Conservation (phyloP, 495 filamentous ascomycete species). For the Penicillium paradoxum region DNA sequence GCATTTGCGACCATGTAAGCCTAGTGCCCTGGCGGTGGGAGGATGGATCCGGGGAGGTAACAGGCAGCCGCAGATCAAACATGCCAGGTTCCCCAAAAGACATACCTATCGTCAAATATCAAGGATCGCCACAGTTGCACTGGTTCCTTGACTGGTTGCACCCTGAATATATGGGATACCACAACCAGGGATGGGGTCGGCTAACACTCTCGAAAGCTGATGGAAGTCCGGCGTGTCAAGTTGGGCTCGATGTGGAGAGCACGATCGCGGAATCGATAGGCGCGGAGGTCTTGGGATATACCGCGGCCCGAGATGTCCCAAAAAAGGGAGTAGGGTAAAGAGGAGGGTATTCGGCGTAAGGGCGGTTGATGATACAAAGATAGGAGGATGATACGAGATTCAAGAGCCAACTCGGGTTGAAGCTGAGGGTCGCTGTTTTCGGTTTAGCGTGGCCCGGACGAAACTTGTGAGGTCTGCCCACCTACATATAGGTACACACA, state of each 20-base stretch:
- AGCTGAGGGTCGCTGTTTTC: slow-evolving; percentile 42
- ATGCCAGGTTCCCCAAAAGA: slow-evolving; percentile 19
- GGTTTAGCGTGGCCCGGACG: slow-evolving; percentile 33
- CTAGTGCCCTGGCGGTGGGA: slow-evolving; percentile 2
- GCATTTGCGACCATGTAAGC: slow-evolving; percentile 29
- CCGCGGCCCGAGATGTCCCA: slow-evolving; percentile 29
- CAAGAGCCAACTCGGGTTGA: slow-evolving; percentile 33
- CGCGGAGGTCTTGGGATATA: slow-evolving; percentile 13
- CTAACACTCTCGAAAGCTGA: slow-evolving; percentile 20
- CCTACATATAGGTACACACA: background rate
- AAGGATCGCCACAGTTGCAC: slow-evolving; percentile 47
- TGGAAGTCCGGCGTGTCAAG: slow-evolving; percentile 14
- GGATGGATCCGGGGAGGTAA: slow-evolving; percentile 9
- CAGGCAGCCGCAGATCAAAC: slow-evolving; percentile 19
- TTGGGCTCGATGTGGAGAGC: slow-evolving; percentile 3
- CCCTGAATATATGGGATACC: slow-evolving; percentile 32
- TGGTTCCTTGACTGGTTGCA: slow-evolving; percentile 40
- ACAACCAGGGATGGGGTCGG: slow-evolving; percentile 28
- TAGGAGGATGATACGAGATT: slow-evolving; percentile 19
- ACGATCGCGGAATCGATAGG: slow-evolving; percentile 19
- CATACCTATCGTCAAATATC: slow-evolving; percentile 51
- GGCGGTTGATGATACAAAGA: slow-evolving; percentile 19
- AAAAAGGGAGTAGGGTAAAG: slow-evolving; percentile 13
- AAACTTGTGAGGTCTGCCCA: slow-evolving; percentile 14
- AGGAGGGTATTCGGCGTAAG: slow-evolving; percentile 20